phyloP scores from a whole-genome alignment of 1,284 basidiomycete species.

The Puccinia horiana region DNA sequence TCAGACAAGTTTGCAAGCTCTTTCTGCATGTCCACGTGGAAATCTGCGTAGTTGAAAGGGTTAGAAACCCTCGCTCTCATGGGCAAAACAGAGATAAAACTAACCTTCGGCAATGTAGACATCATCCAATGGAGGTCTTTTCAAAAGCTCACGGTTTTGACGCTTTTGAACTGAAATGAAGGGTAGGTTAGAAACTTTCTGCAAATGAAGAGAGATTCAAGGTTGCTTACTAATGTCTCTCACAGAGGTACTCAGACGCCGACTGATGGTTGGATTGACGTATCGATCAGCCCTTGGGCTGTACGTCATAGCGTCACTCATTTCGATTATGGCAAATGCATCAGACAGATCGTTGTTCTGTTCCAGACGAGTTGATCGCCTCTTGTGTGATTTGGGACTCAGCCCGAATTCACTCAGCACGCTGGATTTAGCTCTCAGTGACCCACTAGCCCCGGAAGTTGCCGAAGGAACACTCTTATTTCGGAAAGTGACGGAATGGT shows the following conservation, averaged over 20 bases:
- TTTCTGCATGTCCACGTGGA: slow-evolving; percentile 29
- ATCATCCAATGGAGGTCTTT: slow-evolving; percentile 4
- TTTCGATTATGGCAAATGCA: slow-evolving; percentile 29
- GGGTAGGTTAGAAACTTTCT: background rate
- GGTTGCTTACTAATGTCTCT: slow-evolving; percentile 37
- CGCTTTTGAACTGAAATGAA: slow-evolving; percentile 39
- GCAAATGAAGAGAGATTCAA: background rate
- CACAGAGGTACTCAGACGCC: slow-evolving; percentile 32
- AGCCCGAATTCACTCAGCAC: slow-evolving; percentile 16
- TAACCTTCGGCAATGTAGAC: slow-evolving; percentile 7
- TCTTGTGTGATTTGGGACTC: background rate
- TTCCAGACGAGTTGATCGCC: background rate
- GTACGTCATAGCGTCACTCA: slow-evolving; percentile 11
- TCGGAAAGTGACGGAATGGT: slow-evolving; percentile 1
- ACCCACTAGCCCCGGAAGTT: background rate
- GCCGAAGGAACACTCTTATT: background rate
- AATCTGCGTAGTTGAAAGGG: background rate
- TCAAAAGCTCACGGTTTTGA: background rate
- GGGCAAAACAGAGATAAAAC: background rate
- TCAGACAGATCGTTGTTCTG: slow-evolving; percentile 29
- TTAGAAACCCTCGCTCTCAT: background rate
- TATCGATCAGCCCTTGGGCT: slow-evolving; percentile 23
- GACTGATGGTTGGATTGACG: slow-evolving; percentile 31
- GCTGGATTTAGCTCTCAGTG: background rate
- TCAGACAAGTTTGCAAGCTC: slow-evolving; percentile 14